Evolutionary conservation across 352 stramenopile species (phyloP), one percentile per base, ranked within the genome.

Genomic region (Pythium rishiriense): DNA sequence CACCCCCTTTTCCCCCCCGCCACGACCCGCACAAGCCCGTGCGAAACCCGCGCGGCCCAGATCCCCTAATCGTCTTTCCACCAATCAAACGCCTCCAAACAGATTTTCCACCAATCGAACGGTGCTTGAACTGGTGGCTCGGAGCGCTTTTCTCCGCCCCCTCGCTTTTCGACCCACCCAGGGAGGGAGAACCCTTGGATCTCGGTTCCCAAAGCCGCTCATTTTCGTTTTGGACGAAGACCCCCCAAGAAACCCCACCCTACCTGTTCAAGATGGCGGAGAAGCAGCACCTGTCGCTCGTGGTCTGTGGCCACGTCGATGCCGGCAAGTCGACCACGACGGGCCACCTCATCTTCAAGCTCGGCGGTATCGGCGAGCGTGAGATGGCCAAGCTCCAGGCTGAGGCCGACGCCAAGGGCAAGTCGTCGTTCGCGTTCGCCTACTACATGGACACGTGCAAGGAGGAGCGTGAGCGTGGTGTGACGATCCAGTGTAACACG

Each of bases 311-410:
- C 37, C 95, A 99, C 84, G 85, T 98, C 73, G 91, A 98, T 90
- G 85, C 91, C 78, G 97, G 98, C 61, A 99, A 99, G 85, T 99
- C 96, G 48, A 99, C 98, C 25, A 98, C 93, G 31, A 98, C 94
- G 19, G 97, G 97, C 65, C 97, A 99, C 80, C 78, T 99, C 56
- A 98, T 99, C 74, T 99, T 98, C 91, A 98, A 99, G 85, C 98
- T 94, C 83, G 97, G 97, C 70, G 91, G 92, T 67, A 98, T 99
- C 71, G 93, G 99, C 81, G 97, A 99, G 85, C 91, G 93, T 87
- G 98, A 94, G 24, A 99, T 99, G 75, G 97, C 99, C 73, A 98
- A 99, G 79, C 98, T 97, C 75, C 93, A 99, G 84, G 98, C 98
- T 70, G 97, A 99, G 77, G 93, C 97, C 50, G 57, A 73, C 46